Base-by-base conservation (phyloP, 148 eudicot species). In the Vaccinium vitisidaea region DNA sequence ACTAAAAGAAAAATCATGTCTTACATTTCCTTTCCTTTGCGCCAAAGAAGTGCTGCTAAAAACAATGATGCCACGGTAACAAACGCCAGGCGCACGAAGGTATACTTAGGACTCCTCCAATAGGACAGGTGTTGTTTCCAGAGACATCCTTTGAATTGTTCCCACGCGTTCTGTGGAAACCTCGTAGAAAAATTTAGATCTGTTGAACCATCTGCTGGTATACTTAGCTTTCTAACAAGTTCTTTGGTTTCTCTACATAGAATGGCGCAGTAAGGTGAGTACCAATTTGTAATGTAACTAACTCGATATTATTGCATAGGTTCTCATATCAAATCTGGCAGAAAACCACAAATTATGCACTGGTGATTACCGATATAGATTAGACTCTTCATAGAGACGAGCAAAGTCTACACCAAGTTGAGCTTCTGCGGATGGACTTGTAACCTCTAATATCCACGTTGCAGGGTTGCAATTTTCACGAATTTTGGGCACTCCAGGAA, bases 121-220 rank as follows among this genome's bases (percentile, higher is more conserved):
- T 92, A 91, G 9, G 93, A 86, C 77, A 88, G 86, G 63, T 88
- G 75, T 54, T 91, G 95, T 84, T 92, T 92, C 94, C 94, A 92
- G 21, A 92, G 86, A 78, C 94, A 92, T 4, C 90, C 89, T 78
- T 54, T 85, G 63, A 79, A 90, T 73, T 92, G 92, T 11, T 59
- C 84, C 80, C 86, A 80, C 1, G 81, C 74, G 18, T 87, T 88
- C 43, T 87, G 89, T 21, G 95, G 56, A 83, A 86, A 90, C 30
- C 87, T 75, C 9, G 89, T 90, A 15, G 91, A 14, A 65, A 89
- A 89, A 46, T 80, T 67, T 54, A 92, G 81, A 27, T 86, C 85
- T 23, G 67, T 77, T 36, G 88, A 83, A 52, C 82, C 87, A 43
- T 86, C 59, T 48, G 54, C 9, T 69, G 93, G 90, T 32, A 18